Conservation (phyloP, 352 stramenopile genomes). For the Thraustochytrium striatum region DNA sequence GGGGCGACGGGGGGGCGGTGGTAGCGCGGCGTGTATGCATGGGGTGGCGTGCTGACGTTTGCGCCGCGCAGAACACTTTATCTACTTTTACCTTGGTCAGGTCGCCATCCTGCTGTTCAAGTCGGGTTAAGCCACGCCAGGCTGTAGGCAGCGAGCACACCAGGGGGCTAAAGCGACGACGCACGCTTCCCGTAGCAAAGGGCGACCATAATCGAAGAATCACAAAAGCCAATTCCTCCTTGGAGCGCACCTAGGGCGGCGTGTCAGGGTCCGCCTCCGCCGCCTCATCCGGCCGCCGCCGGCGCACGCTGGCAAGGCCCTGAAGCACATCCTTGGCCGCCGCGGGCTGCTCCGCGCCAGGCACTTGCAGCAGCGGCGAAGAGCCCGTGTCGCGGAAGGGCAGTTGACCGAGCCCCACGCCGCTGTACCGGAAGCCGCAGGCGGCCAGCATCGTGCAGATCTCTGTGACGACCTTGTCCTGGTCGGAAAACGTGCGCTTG, state of each 20-base stretch:
- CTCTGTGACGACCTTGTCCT: not conserved
- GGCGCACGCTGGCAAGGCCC: not conserved
- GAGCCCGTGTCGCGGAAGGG: not conserved
- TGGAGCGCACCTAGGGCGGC: not conserved
- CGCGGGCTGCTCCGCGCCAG: not conserved
- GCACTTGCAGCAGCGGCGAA: not conserved
- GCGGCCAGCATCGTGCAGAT: not conserved
- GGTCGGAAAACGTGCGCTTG: not conserved
- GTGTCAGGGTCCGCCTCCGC: not conserved
- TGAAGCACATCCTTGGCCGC: not conserved
- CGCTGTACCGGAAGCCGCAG: not conserved
- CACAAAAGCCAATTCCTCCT: not conserved
- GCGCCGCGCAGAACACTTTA: constrained; percentile 65
- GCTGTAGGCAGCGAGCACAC: not conserved
- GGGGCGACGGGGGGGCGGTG: too few species aligned
- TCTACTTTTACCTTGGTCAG: constrained; percentile 77
- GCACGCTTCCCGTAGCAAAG: not conserved
- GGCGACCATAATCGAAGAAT: not conserved
- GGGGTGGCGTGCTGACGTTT: too few species aligned
- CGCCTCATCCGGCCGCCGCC: not conserved
- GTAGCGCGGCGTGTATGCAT: not conserved
- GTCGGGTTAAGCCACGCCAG: constrained; percentile 59
- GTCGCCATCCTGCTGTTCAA: constrained; percentile 76
- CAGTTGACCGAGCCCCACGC: not conserved
- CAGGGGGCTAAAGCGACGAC: not conserved